These are phyloP conservation scores for Hura crepitans DNA, from an alignment of 441 rosid species.

Conservation along the genomic window DNA sequence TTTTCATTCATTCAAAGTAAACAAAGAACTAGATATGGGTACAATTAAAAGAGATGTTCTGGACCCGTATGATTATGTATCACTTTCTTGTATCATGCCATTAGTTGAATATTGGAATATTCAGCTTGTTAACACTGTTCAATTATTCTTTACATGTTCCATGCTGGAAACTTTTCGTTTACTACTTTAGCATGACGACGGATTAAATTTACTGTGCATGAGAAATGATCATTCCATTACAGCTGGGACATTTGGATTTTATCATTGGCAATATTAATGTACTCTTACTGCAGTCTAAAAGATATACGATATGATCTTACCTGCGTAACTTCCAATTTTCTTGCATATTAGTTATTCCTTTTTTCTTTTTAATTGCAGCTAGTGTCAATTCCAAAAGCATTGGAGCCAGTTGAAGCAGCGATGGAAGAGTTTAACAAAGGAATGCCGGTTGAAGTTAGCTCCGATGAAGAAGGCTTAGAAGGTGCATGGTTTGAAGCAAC, in stretches of 20 bases:
- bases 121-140: background rate
- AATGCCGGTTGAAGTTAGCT: constrained; percentile 61
- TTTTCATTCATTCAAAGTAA: background rate
- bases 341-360: background rate
- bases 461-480: constrained; percentile 76
- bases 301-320: background rate
- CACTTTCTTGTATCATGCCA: background rate
- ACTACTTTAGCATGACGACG: background rate
- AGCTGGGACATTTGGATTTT: background rate
- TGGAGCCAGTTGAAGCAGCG: constrained; percentile 20
- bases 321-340: background rate
- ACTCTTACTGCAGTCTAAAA: background rate
- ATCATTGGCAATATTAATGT: background rate
- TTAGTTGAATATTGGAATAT: background rate
- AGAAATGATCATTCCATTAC: background rate
- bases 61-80: background rate
- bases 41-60: background rate
- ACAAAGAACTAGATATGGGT: background rate
- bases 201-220: too few relatives aligned
- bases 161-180: background rate
- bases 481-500: constrained; percentile 86
- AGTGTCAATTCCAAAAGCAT: constrained; percentile 10
- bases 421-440: constrained; percentile 39
- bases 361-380: constrained; percentile 12
- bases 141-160: background rate